A percentile compares a stretch with the other conserved stretches of the same genome.
Conservation (phyloP, 176 grass and related monocot genomes). For the Leersia perrieri region DNA sequence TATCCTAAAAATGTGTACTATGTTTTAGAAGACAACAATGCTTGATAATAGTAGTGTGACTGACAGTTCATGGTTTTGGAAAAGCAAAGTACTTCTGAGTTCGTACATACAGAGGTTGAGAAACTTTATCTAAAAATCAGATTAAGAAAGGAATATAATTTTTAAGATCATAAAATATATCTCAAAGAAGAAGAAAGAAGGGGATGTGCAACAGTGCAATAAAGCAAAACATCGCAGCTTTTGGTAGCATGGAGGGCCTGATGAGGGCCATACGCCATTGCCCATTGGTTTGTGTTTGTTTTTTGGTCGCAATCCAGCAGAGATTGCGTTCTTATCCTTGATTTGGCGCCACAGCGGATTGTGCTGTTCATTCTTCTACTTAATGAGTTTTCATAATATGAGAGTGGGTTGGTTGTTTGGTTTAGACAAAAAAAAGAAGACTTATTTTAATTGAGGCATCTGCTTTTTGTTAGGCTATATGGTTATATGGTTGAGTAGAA, state of each 20-base stretch:
- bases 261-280: slow-evolving; percentile 26
- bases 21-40: not conserved
- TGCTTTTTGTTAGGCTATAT: no score
- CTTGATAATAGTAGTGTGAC: not conserved
- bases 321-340: not conserved
- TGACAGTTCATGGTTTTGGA: slow-evolving; percentile 8
- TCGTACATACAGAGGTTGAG: not conserved
- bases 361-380: not conserved
- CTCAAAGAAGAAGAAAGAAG: not conserved
- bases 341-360: not conserved
- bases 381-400: no score
- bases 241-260: slow-evolving; percentile 15
- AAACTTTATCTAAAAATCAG: no score
- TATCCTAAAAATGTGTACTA: no score
- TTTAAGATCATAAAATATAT: not conserved
- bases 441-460: no score
- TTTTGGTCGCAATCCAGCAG: slow-evolving; percentile 6
- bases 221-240: slow-evolving; percentile 23
- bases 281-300: not conserved
- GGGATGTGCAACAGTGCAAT: not conserved
- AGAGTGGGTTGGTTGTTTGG: no score
- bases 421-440: no score
- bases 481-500: no score
- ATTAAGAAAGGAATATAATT: not conserved
- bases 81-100: slow-evolving; percentile 10